A percentile compares a stretch with the other conserved stretches of the same genome.
phyloP scores from a whole-genome alignment of 1,139 yeast species.

The Lodderomyces elongisporus region DNA sequence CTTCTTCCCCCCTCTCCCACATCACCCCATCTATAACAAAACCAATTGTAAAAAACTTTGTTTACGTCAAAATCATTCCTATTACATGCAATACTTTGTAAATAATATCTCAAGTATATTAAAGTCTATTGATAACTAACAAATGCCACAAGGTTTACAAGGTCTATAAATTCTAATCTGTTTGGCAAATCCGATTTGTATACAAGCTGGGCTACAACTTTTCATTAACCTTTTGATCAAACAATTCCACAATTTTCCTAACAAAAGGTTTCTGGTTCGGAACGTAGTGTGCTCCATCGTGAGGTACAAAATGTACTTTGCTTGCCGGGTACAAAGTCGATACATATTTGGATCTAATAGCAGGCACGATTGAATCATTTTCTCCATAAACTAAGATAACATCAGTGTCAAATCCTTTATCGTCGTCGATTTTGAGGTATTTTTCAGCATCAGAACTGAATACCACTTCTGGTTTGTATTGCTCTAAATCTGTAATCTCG shows the following conservation, averaged over 20 bases:
- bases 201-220: conserved; percentile 15
- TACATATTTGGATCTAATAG: conserved; percentile 26
- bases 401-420: conserved; percentile 16
- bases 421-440: conserved; percentile 16
- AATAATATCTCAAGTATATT: too few species aligned
- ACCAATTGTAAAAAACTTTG: too few species aligned
- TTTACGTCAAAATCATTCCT: too few species aligned
- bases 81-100: too few species aligned
- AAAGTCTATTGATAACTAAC: too few species aligned
- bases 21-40: too few species aligned
- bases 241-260: conserved; percentile 22
- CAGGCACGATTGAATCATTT: conserved; percentile 31
- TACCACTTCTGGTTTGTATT: conserved; percentile 17
- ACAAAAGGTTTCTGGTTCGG: conserved; percentile 25
- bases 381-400: conserved; percentile 29
- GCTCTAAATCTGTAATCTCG: conserved; percentile 19
- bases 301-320: conserved; percentile 19
- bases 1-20: too few species aligned
- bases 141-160: too few species aligned
- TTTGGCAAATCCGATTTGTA: too few species aligned
- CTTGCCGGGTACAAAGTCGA: conserved; percentile 15
- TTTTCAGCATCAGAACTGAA: conserved; percentile 16
- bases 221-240: conserved; percentile 17
- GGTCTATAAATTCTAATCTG: too few species aligned
- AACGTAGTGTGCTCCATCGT: conserved; percentile 38